Evolutionary conservation across 768 basidiomycete genomes (phyloP), one percentile per base, ranked within the genome.

Genomic region (Hortiboletus campestris): DNA sequence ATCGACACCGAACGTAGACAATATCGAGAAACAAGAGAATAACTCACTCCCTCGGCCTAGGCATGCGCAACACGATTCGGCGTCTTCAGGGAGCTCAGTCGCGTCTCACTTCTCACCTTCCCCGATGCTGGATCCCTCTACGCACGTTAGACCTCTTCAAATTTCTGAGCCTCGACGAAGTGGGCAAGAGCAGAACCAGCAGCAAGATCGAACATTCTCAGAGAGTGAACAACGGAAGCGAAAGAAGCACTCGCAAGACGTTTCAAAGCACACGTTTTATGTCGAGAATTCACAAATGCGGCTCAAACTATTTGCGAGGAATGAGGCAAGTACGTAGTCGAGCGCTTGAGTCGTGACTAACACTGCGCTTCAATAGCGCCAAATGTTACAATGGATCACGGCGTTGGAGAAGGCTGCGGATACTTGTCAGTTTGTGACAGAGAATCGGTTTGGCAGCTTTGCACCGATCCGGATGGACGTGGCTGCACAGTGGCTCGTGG

Each of bases 321-420:
- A 88, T 67, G 91, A 97, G 75, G 91, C 89, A 43, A 46, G 43
- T 51, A 42, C 16, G 2, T 40, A 1, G 7, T 19, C 19, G 31
- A 25, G 29, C 32, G 12, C 38, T 36, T 42, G 17, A 4, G 28
- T 32, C 36, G 41, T 12, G 25, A 48, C 47, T 65, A 45, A 68
- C 36, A 2, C 40, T 29, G 5, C 40, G 12, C 25, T 36, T 17
- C 14, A 42, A 4, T 59, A 91, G 89, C 83, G 96, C 19, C 94
- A 97, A 78, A 97, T 98, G 93, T 76, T 92, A 53, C 96, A 99
- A 69, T 98, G 94, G 84, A 94, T 98, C 46, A 89, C 94, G 8
- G 90, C 91, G 0, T 75, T 99, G 55, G 90, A 98, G 67, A 84
- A 85, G 56, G 86, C 87, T 28, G 85, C 91, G 1, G 78, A 81